Conservation (phyloP, 306 rosid genomes). For the Acacia crassicarpa region DNA sequence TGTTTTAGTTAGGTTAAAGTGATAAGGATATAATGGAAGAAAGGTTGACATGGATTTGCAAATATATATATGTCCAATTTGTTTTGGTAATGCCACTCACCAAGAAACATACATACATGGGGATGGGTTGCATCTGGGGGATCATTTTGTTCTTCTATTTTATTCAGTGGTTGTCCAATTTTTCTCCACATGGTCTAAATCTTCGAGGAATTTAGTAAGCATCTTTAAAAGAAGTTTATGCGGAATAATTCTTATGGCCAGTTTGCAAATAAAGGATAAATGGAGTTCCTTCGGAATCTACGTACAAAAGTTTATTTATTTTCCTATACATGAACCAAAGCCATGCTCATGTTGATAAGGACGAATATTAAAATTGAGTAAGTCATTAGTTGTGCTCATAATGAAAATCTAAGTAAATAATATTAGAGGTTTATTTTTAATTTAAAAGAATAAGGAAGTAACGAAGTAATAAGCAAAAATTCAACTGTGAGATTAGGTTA, state of each 20-base stretch:
- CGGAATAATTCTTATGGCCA: not conserved
- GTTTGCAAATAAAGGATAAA: not conserved
- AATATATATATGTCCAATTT: constrained; percentile 24
- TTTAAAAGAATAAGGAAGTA: too few species aligned
- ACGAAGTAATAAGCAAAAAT: too few species aligned
- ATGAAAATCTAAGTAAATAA: not conserved
- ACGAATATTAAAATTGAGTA: not conserved
- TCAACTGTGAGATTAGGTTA: too few species aligned
- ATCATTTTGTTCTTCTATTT: constrained; percentile 9
- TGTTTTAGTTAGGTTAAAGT: not conserved
- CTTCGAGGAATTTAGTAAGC: constrained; percentile 14
- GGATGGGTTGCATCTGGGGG: constrained; percentile 43
- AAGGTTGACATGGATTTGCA: constrained; percentile 23
- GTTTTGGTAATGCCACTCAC: constrained; percentile 32
- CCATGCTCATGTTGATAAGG: not conserved
- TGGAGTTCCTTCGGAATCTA: not conserved
- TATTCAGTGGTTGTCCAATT: constrained; percentile 8
- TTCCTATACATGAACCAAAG: not conserved
- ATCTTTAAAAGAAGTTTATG: constrained; percentile 17
- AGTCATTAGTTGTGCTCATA: not conserved
- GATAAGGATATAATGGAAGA: constrained; percentile 19
- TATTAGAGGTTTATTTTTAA: not conserved
- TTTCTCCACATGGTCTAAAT: constrained; percentile 16
- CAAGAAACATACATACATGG: constrained; percentile 38
- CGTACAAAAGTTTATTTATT: not conserved